These are phyloP conservation scores for Rhytidhysteron rufulum DNA, from an alignment of 2,329 filamentous ascomycete species.

Conservation along the genomic window DNA sequence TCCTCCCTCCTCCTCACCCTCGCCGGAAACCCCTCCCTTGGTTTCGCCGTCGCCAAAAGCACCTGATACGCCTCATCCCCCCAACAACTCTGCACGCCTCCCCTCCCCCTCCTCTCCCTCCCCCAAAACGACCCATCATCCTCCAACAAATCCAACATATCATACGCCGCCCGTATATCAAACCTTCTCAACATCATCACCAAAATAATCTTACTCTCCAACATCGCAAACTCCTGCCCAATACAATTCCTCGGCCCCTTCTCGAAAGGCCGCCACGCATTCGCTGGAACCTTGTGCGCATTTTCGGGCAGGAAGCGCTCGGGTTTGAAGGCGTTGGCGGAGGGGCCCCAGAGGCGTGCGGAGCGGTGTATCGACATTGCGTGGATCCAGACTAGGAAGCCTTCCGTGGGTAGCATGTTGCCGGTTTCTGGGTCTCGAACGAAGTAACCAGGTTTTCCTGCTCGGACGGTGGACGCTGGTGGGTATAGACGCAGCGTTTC, in stretches of 20 bases:
- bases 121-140: slow-evolving; percentile 18
- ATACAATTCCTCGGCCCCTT: slow-evolving; percentile 53
- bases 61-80: slow-evolving; percentile 24
- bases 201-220: slow-evolving; percentile 49
- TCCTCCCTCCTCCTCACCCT: slow-evolving; percentile 14
- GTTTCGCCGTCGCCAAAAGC: slow-evolving; percentile 21
- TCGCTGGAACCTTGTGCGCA: slow-evolving; percentile 30
- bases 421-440: slow-evolving; percentile 18
- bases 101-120: slow-evolving; percentile 10
- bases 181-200: slow-evolving; percentile 47
- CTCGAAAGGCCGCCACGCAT: slow-evolving; percentile 52
- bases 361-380: background rate
- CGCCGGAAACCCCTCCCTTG: slow-evolving; percentile 22
- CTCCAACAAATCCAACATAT: slow-evolving; percentile 6
- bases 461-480: slow-evolving; percentile 26
- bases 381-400: slow-evolving; percentile 1
- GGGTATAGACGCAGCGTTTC: slow-evolving; percentile 29
- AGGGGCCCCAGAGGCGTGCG: slow-evolving; percentile 12
- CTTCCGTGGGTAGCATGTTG: slow-evolving; percentile 14
- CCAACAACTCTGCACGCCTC: slow-evolving; percentile 16
- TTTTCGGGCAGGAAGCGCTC: slow-evolving; percentile 13
- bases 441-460: slow-evolving; percentile 11
- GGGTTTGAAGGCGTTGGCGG: slow-evolving; percentile 19
- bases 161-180: slow-evolving; percentile 33
- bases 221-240: slow-evolving; percentile 51